phyloP scores from a whole-genome alignment of 2,329 filamentous ascomycete species.

The Penicillium olsonii region DNA sequence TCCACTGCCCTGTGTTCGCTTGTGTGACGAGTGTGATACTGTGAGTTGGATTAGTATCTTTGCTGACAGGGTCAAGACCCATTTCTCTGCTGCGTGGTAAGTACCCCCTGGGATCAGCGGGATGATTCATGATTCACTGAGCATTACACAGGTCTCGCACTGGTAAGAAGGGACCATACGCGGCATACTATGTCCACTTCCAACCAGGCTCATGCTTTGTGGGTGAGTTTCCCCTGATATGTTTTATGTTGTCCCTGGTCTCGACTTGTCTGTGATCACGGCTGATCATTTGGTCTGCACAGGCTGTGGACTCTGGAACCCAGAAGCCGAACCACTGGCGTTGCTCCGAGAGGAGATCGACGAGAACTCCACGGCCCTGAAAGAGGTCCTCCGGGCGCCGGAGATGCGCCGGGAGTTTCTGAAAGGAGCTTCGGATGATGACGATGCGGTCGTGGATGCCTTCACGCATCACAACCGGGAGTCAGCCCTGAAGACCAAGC shows the following conservation, averaged over 20 bases:
- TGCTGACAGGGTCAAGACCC: slow-evolving; percentile 55
- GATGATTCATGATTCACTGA: slow-evolving; percentile 24
- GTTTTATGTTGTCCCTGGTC: not conserved
- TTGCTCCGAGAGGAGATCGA: slow-evolving; percentile 75
- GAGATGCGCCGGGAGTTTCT: slow-evolving; percentile 67
- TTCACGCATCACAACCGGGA: slow-evolving; percentile 71
- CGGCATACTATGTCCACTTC: slow-evolving; percentile 83
- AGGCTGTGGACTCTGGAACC: slow-evolving; percentile 81
- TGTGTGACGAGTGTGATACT: slow-evolving; percentile 13
- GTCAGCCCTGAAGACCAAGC: slow-evolving; percentile 79
- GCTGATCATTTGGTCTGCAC: slow-evolving; percentile 24
- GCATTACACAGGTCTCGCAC: slow-evolving; percentile 66
- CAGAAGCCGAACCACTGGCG: slow-evolving; percentile 66
- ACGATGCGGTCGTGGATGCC: slow-evolving; percentile 64
- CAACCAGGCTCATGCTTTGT: slow-evolving; percentile 72
- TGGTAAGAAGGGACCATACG: slow-evolving; percentile 82
- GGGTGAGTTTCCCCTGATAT: slow-evolving; percentile 53
- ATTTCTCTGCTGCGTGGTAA: slow-evolving; percentile 81
- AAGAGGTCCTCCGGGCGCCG: slow-evolving; percentile 63
- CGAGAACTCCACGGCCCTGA: slow-evolving; percentile 68
- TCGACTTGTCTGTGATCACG: too few species aligned
- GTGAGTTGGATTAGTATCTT: slow-evolving; percentile 14
- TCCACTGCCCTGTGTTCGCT: not conserved
- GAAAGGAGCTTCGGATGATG: slow-evolving; percentile 54
- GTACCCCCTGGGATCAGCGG: slow-evolving; percentile 19